phyloP scores from a whole-genome alignment of 2,329 filamentous ascomycete genomes.

The Diaporthe sp. region DNA sequence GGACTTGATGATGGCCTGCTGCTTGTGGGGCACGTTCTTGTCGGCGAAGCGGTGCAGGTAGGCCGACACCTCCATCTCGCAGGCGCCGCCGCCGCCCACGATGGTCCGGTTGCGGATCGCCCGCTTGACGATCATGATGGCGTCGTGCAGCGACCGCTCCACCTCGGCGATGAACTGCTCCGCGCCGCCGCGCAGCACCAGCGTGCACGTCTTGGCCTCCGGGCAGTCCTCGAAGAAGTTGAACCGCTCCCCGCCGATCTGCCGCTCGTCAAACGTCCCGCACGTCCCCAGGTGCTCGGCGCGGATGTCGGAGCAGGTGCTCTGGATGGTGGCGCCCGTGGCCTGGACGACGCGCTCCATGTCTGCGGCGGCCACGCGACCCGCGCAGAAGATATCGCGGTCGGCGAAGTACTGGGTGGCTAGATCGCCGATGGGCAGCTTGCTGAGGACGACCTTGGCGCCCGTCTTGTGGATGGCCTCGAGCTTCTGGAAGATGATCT shows the following conservation, averaged over 20 bases:
- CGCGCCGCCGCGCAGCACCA: slow-evolving; percentile 93
- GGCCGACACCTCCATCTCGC: slow-evolving; percentile 96
- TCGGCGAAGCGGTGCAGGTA: slow-evolving; percentile 95
- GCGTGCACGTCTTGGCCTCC: slow-evolving; percentile 94
- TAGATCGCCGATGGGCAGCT: slow-evolving; percentile 96
- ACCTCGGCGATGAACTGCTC: slow-evolving; percentile 99
- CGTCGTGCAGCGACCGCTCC: slow-evolving; percentile 96
- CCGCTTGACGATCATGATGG: slow-evolving; percentile 99
- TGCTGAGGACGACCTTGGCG: slow-evolving; percentile 97
- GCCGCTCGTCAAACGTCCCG: slow-evolving; percentile 91
- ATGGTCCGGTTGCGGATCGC: slow-evolving; percentile 95
- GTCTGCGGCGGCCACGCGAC: slow-evolving; percentile 90
- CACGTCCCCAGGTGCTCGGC: slow-evolving; percentile 91
- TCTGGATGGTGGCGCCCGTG: slow-evolving; percentile 92
- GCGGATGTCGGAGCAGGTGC: slow-evolving; percentile 95
- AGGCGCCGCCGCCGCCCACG: slow-evolving; percentile 93
- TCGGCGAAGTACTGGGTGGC: slow-evolving; percentile 99
- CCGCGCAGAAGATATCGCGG: slow-evolving; percentile 97
- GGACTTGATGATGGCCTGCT: slow-evolving; percentile 97
- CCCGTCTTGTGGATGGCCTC: slow-evolving; percentile 94
- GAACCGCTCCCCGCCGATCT: slow-evolving; percentile 97
- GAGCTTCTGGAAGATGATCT: slow-evolving; percentile 99
- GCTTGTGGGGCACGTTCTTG: slow-evolving; percentile 92
- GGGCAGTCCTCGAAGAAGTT: slow-evolving; percentile 99
- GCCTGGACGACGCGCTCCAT: slow-evolving; percentile 97